Percentiles rank a stretch among this genome's conserved stretches.
phyloP scores from a whole-genome alignment of 805 yeast species.

The Wickerhamomyces sydowiorum region DNA sequence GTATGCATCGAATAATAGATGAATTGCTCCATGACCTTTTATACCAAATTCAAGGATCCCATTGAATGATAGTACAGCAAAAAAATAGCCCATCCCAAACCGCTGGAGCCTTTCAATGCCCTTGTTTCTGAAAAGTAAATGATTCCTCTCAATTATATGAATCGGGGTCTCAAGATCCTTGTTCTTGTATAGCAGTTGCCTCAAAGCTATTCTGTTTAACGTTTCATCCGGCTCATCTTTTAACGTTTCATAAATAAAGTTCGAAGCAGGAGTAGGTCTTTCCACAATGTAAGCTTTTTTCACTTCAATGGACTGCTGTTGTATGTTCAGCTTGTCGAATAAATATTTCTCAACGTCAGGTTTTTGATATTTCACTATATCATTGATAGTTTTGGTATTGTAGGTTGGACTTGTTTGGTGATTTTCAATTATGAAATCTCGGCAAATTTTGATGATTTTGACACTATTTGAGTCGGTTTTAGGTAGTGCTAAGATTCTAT shows the following conservation, averaged over 20 bases:
- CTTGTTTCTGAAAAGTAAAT: background rate
- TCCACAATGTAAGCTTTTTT: background rate
- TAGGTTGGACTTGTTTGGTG: background rate
- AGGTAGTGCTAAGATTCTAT: background rate
- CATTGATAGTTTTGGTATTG: slow-evolving; percentile 1
- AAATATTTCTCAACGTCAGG: slow-evolving; percentile 62
- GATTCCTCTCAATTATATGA: background rate
- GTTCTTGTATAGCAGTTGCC: slow-evolving; percentile 3
- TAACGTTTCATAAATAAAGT: background rate
- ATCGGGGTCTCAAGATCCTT: slow-evolving; percentile 2
- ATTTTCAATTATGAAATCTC: background rate
- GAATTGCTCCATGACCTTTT: background rate
- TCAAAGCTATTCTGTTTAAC: background rate
- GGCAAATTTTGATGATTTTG: background rate
- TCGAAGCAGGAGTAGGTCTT: background rate
- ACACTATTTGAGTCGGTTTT: background rate
- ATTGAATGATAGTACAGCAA: background rate
- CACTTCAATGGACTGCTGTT: background rate
- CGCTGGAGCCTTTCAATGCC: background rate
- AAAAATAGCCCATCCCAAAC: background rate
- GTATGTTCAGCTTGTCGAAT: background rate
- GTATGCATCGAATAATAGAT: background rate
- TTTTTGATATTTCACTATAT: slow-evolving; percentile 26
- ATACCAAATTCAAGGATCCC: background rate
- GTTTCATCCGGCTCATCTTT: background rate